Evolutionary conservation across 129 eudicot genomes (phyloP), one percentile per base, ranked within the genome.

Genomic region (Lactuca saligna): DNA sequence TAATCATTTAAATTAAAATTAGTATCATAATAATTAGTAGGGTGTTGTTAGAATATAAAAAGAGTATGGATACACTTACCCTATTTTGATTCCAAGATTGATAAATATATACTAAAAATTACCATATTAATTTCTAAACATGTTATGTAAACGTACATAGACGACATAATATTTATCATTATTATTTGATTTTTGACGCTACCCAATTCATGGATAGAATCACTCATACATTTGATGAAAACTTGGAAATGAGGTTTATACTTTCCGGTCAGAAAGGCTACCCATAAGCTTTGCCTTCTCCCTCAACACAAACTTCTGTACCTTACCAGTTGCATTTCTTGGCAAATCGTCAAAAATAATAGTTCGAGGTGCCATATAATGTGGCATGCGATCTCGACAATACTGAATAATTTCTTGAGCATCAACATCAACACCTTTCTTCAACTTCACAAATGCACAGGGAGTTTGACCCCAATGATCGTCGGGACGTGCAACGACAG

Each of bases 281-380:
- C 79, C 80, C 73, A 75, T 32, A 31, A 69, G 7, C 29, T 71
- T 72, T 0, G 75, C 75, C 57, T 48, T 61, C 55, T 72, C 75
- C 75, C 79, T 72, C 68, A 79, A 51, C 35, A 15, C 56, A 66
- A 79, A 79, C 65, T 79, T 79, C 6, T 79, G 82, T 2, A 79
- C 56, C 42, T 79, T 79, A 13, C 82, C 79, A 0, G 82, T 72
- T 12, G 82, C 66, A 72, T 56, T 79, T 48, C 55, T 50, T 3
- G 82, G 75, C 60, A 72, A 58, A 59, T 72, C 73, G 1, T 69
- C 61, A 17, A 72, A 79, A 41, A 65, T 37, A 66, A 79, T 66
- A 25, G 62, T 68, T 10, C 38, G 65, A 5, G 79, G 82, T 8
- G 55, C 57, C 82, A 79, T 72, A 20, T 35, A 54, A 37, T 37